Evolutionary conservation across 345 rosid species (phyloP).

Genomic region (Brassica carinata): DNA sequence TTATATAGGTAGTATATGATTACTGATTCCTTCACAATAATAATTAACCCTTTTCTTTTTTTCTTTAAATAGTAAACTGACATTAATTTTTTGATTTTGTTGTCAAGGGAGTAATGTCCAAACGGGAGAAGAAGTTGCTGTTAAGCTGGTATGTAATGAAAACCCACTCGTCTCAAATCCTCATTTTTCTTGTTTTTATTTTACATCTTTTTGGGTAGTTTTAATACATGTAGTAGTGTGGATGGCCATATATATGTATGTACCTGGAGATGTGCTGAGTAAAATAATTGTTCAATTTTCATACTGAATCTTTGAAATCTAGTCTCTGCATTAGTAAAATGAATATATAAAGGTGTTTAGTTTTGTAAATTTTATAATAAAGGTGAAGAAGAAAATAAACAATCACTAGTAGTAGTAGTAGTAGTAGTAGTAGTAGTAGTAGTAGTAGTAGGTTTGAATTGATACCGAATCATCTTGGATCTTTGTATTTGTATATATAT

Average conservation of each 20-base stretch:
- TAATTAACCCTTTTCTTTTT: background rate
- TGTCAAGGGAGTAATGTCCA: slow-evolving; percentile 65
- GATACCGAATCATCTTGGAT: background rate
- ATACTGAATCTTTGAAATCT: background rate
- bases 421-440: too few species aligned
- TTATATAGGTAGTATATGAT: slow-evolving; percentile 60
- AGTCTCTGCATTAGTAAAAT: background rate
- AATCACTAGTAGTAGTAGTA: background rate
- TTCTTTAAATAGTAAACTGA: background rate
- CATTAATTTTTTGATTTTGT: background rate
- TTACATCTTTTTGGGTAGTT: background rate
- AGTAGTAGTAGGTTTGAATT: background rate
- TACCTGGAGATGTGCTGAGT: background rate
- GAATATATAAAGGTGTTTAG: background rate
- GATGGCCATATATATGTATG: background rate
- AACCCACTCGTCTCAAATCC: background rate
- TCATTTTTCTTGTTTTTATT: background rate
- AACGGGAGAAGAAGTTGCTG: slow-evolving; percentile 85
- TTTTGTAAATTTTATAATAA: background rate
- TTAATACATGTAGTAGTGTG: background rate
- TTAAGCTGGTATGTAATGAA: slow-evolving; percentile 62
- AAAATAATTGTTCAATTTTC: background rate
- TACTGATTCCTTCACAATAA: background rate
- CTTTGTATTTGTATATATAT: background rate
- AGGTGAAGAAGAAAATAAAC: background rate